Percentiles rank a stretch among this genome's conserved stretches.
These are phyloP conservation scores for Nigrospora osmanthi DNA, from an alignment of 2,329 filamentous ascomycete genomes.

Conservation along the genomic window DNA sequence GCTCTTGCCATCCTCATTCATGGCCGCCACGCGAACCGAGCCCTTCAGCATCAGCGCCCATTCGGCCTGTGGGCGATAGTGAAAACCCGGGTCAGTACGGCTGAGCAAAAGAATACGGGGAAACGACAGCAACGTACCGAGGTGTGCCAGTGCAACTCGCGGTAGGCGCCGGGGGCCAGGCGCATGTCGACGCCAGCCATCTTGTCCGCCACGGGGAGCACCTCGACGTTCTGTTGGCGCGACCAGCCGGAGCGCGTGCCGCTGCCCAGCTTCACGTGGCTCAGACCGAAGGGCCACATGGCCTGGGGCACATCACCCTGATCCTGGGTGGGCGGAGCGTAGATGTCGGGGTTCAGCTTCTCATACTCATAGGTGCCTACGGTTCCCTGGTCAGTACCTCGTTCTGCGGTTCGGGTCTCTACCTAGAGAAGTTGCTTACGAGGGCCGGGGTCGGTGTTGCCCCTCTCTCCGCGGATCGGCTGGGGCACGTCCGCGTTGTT, in stretches of 20 bases:
- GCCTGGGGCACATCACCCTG: constrained; percentile 35
- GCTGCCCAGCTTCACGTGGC: constrained; percentile 37
- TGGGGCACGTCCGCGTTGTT: constrained; percentile 41
- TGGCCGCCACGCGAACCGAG: constrained; percentile 39
- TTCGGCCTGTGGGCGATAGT: constrained; percentile 14
- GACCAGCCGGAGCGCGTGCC: constrained; percentile 41
- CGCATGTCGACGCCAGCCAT: constrained; percentile 56
- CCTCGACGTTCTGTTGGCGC: constrained; percentile 41
- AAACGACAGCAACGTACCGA: constrained; percentile 13
- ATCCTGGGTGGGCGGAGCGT: constrained; percentile 46
- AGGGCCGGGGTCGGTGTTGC: constrained; percentile 44
- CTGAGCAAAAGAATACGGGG: background rate
- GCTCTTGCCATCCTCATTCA: constrained; percentile 41
- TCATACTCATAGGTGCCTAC: constrained; percentile 38
- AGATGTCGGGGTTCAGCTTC: constrained; percentile 44
- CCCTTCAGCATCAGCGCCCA: constrained; percentile 43
- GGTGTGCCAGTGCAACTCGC: constrained; percentile 58
- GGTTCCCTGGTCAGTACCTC: background rate
- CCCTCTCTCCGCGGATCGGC: constrained; percentile 43
- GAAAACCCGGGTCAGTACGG: too few species aligned
- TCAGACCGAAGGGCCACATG: constrained; percentile 47
- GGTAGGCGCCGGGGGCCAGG: constrained; percentile 47
- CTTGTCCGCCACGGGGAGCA: constrained; percentile 38
- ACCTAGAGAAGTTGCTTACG: constrained; percentile 16
- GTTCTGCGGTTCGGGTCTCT: background rate